phyloP scores from a whole-genome alignment of 2,329 filamentous ascomycete genomes.

The Ophiocordyceps polyrhachis-furcata region DNA sequence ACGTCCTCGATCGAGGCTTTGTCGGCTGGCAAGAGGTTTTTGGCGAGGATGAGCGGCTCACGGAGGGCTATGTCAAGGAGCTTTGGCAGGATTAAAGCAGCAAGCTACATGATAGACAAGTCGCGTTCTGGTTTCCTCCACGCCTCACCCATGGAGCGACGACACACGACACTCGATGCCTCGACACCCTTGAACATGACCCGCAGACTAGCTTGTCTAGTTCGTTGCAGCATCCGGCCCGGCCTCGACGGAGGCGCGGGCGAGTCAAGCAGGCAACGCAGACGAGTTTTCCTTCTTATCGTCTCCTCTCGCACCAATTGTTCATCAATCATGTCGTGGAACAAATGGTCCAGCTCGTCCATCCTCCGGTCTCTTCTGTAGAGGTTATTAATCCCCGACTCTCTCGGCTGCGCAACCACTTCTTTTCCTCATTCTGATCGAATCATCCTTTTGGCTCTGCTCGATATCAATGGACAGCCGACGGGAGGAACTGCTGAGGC shows the following conservation, averaged over 20 bases:
- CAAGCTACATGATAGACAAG: background rate
- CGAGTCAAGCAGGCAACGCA: background rate
- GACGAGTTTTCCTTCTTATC: no score
- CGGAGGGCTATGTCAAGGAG: constrained; percentile 69
- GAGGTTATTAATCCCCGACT: background rate
- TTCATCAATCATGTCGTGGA: background rate
- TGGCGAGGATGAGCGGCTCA: constrained; percentile 61
- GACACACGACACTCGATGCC: background rate
- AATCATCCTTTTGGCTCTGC: background rate
- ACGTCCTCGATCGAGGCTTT: constrained; percentile 71
- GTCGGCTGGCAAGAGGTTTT: constrained; percentile 73
- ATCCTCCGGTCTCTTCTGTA: background rate
- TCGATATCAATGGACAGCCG: background rate
- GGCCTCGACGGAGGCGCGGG: background rate
- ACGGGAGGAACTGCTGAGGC: background rate
- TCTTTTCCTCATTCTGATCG: background rate
- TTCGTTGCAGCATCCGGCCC: background rate
- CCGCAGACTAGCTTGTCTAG: background rate
- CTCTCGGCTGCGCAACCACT: background rate
- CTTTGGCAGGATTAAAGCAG: constrained; percentile 46
- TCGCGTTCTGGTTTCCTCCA: no score
- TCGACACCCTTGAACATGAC: background rate
- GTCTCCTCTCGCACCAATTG: background rate
- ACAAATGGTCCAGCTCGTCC: background rate
- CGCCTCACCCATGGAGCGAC: no score